phyloP scores from a whole-genome alignment of 441 rosid species.

The Brassica balearica region DNA sequence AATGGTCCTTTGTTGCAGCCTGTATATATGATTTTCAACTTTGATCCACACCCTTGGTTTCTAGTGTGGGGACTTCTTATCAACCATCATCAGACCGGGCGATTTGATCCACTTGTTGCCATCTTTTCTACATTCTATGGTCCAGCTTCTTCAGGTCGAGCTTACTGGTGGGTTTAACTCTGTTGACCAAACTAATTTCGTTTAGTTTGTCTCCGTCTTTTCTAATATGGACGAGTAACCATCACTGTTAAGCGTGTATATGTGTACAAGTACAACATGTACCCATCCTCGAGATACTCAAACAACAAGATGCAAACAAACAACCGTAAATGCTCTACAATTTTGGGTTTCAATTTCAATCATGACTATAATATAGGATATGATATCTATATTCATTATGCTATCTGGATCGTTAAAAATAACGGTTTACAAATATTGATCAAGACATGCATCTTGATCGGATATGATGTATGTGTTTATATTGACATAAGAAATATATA shows the following conservation, averaged over 20 bases:
- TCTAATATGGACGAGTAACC: slow-evolving; percentile 31
- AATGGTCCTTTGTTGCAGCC: slow-evolving; percentile 41
- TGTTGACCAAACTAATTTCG: slow-evolving; percentile 36
- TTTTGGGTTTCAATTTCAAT: slow-evolving; percentile 24
- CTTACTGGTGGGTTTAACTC: slow-evolving; percentile 35
- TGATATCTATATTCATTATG: slow-evolving; percentile 3
- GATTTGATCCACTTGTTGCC: slow-evolving; percentile 35
- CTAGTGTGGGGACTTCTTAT: slow-evolving; percentile 47
- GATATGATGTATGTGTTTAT: not conserved
- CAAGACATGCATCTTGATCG: not conserved
- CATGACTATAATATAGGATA: slow-evolving; percentile 18
- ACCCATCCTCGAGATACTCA: slow-evolving; percentile 38
- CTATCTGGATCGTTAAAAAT: not conserved
- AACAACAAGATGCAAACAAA: slow-evolving; percentile 46
- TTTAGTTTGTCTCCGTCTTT: slow-evolving; percentile 24
- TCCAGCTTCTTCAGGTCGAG: slow-evolving; percentile 44
- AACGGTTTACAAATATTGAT: not conserved
- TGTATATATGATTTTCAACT: slow-evolving; percentile 40
- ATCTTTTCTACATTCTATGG: slow-evolving; percentile 44
- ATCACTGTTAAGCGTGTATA: slow-evolving; percentile 39
- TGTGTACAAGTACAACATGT: slow-evolving; percentile 30
- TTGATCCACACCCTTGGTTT: slow-evolving; percentile 45
- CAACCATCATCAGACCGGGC: slow-evolving; percentile 30
- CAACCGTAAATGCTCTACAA: slow-evolving; percentile 37
- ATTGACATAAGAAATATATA: not conserved